phyloP scores from a whole-genome alignment of 805 yeast genomes.

The Blastobotrys robertii region DNA sequence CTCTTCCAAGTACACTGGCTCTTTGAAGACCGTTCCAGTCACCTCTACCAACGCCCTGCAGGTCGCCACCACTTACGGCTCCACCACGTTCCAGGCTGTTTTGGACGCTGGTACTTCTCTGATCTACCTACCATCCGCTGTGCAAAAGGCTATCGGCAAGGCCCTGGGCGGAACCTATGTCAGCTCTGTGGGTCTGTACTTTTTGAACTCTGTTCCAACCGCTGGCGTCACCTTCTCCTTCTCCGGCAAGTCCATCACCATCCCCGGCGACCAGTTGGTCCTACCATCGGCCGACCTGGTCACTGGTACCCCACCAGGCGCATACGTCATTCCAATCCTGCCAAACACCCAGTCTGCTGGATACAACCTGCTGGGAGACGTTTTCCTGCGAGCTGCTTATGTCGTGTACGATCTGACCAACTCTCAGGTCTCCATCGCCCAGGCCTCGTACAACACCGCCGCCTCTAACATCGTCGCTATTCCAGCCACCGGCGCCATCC shows the following conservation, averaged over 20 bases:
- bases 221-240: slow-evolving; percentile 14
- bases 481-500: slow-evolving; percentile 1
- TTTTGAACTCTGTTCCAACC: slow-evolving; percentile 3
- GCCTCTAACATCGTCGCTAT: slow-evolving; percentile 1
- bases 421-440: slow-evolving; percentile 46
- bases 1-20: slow-evolving; percentile 33
- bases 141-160: no score
- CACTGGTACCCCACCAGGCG: slow-evolving; percentile 7
- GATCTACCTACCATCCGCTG: slow-evolving; percentile 36
- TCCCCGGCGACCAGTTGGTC: slow-evolving; percentile 17
- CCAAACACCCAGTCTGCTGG: not conserved
- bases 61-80: not conserved
- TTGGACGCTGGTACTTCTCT: slow-evolving; percentile 51
- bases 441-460: slow-evolving; percentile 21
- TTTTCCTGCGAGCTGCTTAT: slow-evolving; percentile 48
- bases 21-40: slow-evolving; percentile 29
- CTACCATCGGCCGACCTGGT: slow-evolving; percentile 10
- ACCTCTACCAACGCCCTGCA: slow-evolving; percentile 12
- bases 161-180: not conserved
- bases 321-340: slow-evolving; percentile 7
- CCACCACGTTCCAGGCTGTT: slow-evolving; percentile 29
- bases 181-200: slow-evolving; percentile 17
- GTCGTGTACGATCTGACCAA: slow-evolving; percentile 56
- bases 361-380: slow-evolving; percentile 37
- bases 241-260: slow-evolving; percentile 18